Conservation (phyloP, 2,329 filamentous ascomycete genomes). For the Pseudocercospora fijiensis region DNA sequence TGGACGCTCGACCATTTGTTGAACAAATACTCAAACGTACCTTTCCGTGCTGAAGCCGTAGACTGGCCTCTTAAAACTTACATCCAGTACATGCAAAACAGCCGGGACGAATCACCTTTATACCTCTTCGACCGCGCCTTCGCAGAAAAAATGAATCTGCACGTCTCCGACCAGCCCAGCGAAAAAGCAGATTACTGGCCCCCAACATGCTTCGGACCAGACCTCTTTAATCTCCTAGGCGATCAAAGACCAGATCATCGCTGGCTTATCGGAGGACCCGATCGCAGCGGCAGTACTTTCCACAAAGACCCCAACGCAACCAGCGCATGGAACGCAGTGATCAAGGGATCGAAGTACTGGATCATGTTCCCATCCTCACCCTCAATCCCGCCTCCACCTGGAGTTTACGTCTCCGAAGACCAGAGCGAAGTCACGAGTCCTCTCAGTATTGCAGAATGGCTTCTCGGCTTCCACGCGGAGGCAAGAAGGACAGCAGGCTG, state of each 20-base stretch:
- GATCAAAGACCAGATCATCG: slow-evolving; percentile 78
- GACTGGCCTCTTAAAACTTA: slow-evolving; percentile 88
- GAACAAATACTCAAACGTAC: slow-evolving; percentile 61
- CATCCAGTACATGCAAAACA: slow-evolving; percentile 75
- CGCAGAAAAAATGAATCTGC: slow-evolving; percentile 77
- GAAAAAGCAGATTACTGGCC: slow-evolving; percentile 67
- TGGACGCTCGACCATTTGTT: slow-evolving; percentile 74
- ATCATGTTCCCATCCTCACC: slow-evolving; percentile 87
- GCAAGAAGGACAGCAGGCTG: slow-evolving; percentile 75
- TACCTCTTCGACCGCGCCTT: slow-evolving; percentile 91
- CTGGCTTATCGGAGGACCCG: slow-evolving; percentile 89
- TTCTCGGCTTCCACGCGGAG: slow-evolving; percentile 82
- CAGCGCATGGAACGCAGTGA: slow-evolving; percentile 90
- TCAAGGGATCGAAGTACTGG: slow-evolving; percentile 93
- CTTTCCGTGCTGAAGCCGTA: slow-evolving; percentile 87
- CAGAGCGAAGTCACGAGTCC: slow-evolving; percentile 91
- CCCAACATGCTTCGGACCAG: slow-evolving; percentile 79
- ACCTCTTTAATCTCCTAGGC: slow-evolving; percentile 78
- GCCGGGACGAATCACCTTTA: slow-evolving; percentile 71
- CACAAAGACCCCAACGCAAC: slow-evolving; percentile 76
- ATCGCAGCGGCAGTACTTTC: slow-evolving; percentile 81
- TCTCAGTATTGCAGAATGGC: slow-evolving; percentile 94
- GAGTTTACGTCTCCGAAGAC: slow-evolving; percentile 85
- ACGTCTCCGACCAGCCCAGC: slow-evolving; percentile 45
- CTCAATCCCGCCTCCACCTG: slow-evolving; percentile 67